These are phyloP conservation scores for Penicillium sclerotiorum DNA, from an alignment of 2,329 filamentous ascomycete genomes.

Conservation along the genomic window DNA sequence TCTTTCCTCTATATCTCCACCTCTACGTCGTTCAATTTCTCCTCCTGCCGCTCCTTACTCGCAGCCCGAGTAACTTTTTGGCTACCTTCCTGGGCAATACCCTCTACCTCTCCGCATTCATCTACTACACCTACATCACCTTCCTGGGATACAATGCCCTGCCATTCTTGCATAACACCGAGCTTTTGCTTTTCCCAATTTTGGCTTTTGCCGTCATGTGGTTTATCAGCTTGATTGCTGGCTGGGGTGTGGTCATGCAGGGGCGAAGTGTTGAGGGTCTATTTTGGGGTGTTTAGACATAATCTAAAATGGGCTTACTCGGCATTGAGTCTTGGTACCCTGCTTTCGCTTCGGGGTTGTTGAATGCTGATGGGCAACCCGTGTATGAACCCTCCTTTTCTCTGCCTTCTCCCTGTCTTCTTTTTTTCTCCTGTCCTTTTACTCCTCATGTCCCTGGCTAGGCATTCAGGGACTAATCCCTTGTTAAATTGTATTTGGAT, in stretches of 20 bases:
- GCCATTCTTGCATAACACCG: conserved; percentile 68
- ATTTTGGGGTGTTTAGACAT: conserved; percentile 45
- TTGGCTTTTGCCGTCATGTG: conserved; percentile 63
- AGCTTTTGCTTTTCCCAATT: conserved; percentile 65
- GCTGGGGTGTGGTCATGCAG: conserved; percentile 50
- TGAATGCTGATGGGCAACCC: not conserved
- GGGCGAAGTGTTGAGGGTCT: conserved; percentile 46
- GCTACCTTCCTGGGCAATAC: conserved; percentile 64
- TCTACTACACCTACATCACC: conserved; percentile 69
- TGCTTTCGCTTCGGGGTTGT: not conserved
- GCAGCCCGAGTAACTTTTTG: conserved; percentile 44
- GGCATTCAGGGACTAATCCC: conserved; percentile 19
- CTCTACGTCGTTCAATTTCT: conserved; percentile 69
- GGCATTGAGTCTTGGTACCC: not conserved
- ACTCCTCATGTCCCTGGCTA: conserved; percentile 9
- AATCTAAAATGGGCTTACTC: not conserved
- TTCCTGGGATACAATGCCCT: conserved; percentile 71
- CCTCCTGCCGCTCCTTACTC: conserved; percentile 61
- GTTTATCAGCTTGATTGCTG: conserved; percentile 53
- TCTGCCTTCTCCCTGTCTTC: too few species aligned
- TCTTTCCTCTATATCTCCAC: conserved; percentile 68
- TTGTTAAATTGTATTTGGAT: conserved; percentile 11
- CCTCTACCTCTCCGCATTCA: conserved; percentile 66
- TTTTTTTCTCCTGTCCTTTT: conserved; percentile 8
- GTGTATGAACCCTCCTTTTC: conserved; percentile 20